Conservation (phyloP, 352 stramenopile genomes). For the Pelagophyceae sp. region DNA sequence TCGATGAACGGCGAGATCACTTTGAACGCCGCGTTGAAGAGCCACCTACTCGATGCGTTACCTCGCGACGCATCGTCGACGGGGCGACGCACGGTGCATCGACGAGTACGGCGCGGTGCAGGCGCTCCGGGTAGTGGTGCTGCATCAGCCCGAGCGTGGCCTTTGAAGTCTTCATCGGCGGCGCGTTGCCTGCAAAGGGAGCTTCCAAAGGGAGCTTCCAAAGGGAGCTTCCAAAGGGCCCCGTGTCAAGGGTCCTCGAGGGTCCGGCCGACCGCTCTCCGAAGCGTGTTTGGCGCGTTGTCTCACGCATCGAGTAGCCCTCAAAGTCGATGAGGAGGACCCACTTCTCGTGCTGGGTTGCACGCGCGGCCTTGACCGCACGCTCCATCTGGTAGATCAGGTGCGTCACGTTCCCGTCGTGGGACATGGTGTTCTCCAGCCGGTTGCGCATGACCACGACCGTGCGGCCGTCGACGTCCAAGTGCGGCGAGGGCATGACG, state of each 20-base stretch:
- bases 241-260: too few relatives aligned
- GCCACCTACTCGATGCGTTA: too few relatives aligned
- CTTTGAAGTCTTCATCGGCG: slow-evolving; percentile 13
- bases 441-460: background rate
- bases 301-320: slow-evolving; percentile 3
- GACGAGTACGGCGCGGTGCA: slow-evolving; percentile 10
- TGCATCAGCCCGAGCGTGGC: slow-evolving; percentile 9
- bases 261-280: too few relatives aligned
- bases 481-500: background rate
- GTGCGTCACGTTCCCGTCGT: slow-evolving; percentile 14
- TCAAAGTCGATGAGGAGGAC: slow-evolving; percentile 13
- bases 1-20: slow-evolving; percentile 24
- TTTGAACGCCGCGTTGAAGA: slow-evolving; percentile 18
- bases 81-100: too few relatives aligned
- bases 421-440: slow-evolving; percentile 3
- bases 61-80: too few relatives aligned
- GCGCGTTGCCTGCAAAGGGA: background rate
- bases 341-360: background rate
- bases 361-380: background rate
- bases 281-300: too few relatives aligned
- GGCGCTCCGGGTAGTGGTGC: slow-evolving; percentile 27
- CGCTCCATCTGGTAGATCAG: slow-evolving; percentile 16
- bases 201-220: too few relatives aligned
- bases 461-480: background rate
- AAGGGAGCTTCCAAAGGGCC: too few relatives aligned